Conservation (phyloP, 192 early-diverging fungal species). For the Coemansia sp. region DNA sequence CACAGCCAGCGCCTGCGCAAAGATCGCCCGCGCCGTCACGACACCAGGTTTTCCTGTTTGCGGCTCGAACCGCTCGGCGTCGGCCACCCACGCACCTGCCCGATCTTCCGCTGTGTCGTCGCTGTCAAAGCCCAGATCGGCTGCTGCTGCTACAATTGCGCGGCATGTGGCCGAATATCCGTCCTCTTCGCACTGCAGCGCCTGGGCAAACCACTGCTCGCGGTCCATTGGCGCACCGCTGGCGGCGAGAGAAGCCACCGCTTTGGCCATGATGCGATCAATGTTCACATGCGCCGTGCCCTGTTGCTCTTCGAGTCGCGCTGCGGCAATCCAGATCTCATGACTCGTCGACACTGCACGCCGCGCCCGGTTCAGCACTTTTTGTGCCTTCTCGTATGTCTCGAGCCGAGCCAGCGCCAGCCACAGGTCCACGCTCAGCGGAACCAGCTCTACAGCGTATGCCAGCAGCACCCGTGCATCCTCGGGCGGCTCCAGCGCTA, state of each 20-base stretch:
- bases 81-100: conserved; percentile 83
- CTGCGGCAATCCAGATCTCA: conserved; percentile 95
- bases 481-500: conserved; percentile 86
- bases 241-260: conserved; percentile 64
- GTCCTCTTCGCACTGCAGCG: conserved; percentile 77
- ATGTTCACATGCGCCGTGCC: conserved; percentile 32
- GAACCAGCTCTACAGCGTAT: conserved; percentile 92
- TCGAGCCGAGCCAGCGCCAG: conserved; percentile 92
- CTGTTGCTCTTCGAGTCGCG: conserved; percentile 85
- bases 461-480: conserved; percentile 89
- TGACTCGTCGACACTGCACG: conserved; percentile 80
- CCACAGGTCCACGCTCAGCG: conserved; percentile 91
- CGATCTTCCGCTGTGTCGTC: conserved; percentile 78
- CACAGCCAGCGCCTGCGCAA: conserved; percentile 72
- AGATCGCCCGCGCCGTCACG: conserved; percentile 85
- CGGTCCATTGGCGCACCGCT: conserved; percentile 61
- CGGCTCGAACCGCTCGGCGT: conserved; percentile 73
- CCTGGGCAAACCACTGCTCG: conserved; percentile 89
- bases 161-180: conserved; percentile 76
- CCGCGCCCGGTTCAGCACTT: conserved; percentile 90
- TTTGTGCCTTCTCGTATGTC: conserved; percentile 81
- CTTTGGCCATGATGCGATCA: conserved; percentile 67
- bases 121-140: conserved; percentile 58
- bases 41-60: conserved; percentile 51
- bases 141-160: conserved; percentile 79